Percentiles rank a stretch among this genome's conserved stretches.
Evolutionary conservation across 495 filamentous ascomycete species (phyloP).

Genomic region (Pyrenula massariospora): DNA sequence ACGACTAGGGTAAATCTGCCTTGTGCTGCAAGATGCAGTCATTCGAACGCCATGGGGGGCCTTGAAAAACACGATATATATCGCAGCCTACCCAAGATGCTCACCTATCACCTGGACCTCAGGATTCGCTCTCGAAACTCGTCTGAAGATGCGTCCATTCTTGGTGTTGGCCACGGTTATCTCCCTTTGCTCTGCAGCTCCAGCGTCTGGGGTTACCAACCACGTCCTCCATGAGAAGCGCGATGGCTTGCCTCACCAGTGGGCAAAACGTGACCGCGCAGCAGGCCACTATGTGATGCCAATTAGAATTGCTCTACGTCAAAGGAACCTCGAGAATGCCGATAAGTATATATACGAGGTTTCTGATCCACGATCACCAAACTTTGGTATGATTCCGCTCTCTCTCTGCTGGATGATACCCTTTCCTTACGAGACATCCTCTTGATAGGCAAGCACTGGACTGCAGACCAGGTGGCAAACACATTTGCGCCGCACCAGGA

Average conservation of each 20-base stretch:
- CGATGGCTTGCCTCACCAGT: conserved; percentile 18
- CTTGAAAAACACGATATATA: too few species aligned
- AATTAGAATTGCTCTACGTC: conserved; percentile 42
- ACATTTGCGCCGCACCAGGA: conserved; percentile 26
- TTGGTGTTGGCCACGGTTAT: not conserved
- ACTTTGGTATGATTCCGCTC: conserved; percentile 2
- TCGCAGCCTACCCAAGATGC: too few species aligned
- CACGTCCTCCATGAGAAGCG: conserved; percentile 32
- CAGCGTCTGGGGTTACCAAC: not conserved
- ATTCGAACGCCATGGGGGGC: too few species aligned
- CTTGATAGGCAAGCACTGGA: conserved; percentile 27
- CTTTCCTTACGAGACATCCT: not conserved
- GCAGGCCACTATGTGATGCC: conserved; percentile 26
- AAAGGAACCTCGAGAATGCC: conserved; percentile 38
- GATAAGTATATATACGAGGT: conserved; percentile 33
- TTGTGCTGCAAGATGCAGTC: too few species aligned
- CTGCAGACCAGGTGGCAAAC: conserved; percentile 24
- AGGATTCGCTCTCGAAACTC: too few species aligned
- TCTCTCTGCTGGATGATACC: conserved; percentile 38
- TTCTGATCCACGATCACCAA: conserved; percentile 14
- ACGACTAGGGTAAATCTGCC: too few species aligned
- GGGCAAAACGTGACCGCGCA: conserved; percentile 19
- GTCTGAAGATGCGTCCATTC: not conserved
- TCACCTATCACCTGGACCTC: too few species aligned
- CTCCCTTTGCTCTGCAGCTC: not conserved